Conservation (phyloP, 257 asterid species). For the Nicotiana undulata region DNA sequence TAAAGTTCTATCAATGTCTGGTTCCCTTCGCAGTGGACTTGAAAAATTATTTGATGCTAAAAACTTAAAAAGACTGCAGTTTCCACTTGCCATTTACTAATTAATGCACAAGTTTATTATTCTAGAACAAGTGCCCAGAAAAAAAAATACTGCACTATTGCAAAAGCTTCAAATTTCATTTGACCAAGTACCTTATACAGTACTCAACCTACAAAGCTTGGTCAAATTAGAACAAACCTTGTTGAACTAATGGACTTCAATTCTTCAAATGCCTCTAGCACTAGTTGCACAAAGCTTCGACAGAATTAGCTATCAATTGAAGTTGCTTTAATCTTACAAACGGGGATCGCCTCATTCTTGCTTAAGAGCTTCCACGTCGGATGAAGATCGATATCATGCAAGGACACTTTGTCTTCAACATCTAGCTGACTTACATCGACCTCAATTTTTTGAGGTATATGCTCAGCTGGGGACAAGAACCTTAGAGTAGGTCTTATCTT, state of each 20-base stretch:
- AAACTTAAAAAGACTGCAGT: neutral
- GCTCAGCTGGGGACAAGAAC: constrained; percentile 76
- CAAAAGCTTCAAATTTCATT: neutral
- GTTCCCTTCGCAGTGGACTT: neutral
- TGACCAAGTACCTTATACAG: neutral
- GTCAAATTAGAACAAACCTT: neutral
- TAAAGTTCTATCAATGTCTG: neutral
- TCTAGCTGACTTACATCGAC: constrained; percentile 81
- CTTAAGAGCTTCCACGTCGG: constrained; percentile 80
- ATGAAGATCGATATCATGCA: constrained; percentile 54
- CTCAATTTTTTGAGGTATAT: constrained; percentile 75
- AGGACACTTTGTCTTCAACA: constrained; percentile 57
- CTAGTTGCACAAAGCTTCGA: neutral
- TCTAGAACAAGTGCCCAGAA: neutral
- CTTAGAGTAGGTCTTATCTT: constrained; percentile 48
- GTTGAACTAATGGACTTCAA: neutral
- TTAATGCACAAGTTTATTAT: neutral
- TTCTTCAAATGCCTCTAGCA: neutral
- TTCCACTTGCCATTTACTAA: neutral
- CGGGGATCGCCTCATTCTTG: constrained; percentile 61
- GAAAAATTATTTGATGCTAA: neutral
- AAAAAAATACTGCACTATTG: neutral
- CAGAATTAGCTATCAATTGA: neutral
- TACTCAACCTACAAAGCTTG: neutral
- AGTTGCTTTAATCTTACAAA: constrained; percentile 70